Evolutionary conservation across 495 filamentous ascomycete species (phyloP).

Genomic region (Podospora pseudoanserina): DNA sequence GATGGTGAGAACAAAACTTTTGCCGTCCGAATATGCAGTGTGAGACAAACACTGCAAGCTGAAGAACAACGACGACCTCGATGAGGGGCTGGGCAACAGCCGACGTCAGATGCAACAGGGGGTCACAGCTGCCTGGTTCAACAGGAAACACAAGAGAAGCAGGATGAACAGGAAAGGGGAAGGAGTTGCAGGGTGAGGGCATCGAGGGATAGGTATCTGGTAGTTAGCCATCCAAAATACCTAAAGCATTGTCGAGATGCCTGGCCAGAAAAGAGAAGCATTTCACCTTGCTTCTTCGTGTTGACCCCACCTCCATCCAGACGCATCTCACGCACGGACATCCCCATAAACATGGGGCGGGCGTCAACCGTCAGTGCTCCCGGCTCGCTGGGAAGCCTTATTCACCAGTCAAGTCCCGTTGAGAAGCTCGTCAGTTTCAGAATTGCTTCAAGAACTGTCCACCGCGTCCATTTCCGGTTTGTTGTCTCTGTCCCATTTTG

Average conservation of each 20-base stretch:
- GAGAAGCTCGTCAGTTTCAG: constrained; percentile 29
- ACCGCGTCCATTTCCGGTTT: constrained; percentile 12
- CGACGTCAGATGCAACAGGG: constrained; percentile 28
- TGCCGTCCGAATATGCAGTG: background rate
- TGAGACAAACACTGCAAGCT: constrained; percentile 3
- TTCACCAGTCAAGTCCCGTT: constrained; percentile 13
- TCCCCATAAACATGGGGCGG: background rate
- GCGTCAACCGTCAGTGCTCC: constrained; percentile 18
- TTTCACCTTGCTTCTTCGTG: background rate
- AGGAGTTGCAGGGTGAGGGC: background rate
- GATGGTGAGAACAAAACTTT: background rate
- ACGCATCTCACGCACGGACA: background rate
- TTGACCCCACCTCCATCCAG: background rate
- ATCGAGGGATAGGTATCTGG: background rate
- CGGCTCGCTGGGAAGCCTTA: constrained; percentile 24
- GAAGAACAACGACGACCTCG: background rate
- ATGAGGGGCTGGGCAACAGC: constrained; percentile 6
- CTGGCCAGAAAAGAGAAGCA: background rate
- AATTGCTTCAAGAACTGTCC: constrained; percentile 34
- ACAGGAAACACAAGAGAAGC: background rate
- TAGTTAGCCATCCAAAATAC: too few species aligned
- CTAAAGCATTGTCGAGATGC: background rate
- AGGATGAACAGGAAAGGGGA: background rate
- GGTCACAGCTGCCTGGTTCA: background rate
- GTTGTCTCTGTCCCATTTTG: background rate